Conservation (phyloP, 176 grass and related monocot genomes). For the Lolium multiflorum region DNA sequence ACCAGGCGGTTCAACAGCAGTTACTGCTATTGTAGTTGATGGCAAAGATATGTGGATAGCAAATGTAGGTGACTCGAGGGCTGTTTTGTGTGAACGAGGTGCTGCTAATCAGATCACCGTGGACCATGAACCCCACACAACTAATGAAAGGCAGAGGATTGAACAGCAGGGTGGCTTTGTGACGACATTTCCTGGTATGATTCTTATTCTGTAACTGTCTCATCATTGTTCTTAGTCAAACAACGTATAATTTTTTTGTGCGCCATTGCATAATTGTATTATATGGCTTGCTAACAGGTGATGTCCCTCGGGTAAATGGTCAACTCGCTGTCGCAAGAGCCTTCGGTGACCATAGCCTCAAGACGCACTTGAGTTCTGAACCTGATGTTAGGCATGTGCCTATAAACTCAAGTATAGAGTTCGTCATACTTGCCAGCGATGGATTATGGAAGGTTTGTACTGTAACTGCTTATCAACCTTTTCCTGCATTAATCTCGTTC, state of each 20-base stretch:
- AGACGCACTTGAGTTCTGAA: constrained; percentile 96
- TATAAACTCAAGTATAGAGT: constrained; percentile 77
- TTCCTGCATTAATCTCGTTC: background rate
- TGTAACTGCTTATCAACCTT: background rate
- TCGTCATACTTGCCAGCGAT: constrained; percentile 97
- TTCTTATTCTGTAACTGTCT: constrained; percentile 32
- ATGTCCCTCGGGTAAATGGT: constrained; percentile 97
- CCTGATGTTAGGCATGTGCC: constrained; percentile 88
- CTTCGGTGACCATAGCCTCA: constrained; percentile 95
- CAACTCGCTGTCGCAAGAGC: constrained; percentile 99
- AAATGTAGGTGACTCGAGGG: constrained; percentile 93
- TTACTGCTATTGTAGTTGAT: constrained; percentile 95
- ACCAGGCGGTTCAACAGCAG: constrained; percentile 94
- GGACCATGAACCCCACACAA: constrained; percentile 82
- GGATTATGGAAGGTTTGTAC: constrained; percentile 96
- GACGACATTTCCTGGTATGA: constrained; percentile 92
- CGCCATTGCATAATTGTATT: background rate
- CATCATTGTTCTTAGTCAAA: constrained; percentile 5
- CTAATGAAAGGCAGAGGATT: constrained; percentile 82
- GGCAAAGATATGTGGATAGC: constrained; percentile 99
- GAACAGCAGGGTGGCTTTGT: constrained; percentile 96
- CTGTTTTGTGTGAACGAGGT: constrained; percentile 87
- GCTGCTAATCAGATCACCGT: constrained; percentile 92
- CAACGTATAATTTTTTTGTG: background rate
- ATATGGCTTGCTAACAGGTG: constrained; percentile 54